Percentiles rank a stretch among this genome's conserved stretches.
Evolutionary conservation across 176 grass and related monocot genomes (phyloP).

Genomic region (Metroxylon sagu): DNA sequence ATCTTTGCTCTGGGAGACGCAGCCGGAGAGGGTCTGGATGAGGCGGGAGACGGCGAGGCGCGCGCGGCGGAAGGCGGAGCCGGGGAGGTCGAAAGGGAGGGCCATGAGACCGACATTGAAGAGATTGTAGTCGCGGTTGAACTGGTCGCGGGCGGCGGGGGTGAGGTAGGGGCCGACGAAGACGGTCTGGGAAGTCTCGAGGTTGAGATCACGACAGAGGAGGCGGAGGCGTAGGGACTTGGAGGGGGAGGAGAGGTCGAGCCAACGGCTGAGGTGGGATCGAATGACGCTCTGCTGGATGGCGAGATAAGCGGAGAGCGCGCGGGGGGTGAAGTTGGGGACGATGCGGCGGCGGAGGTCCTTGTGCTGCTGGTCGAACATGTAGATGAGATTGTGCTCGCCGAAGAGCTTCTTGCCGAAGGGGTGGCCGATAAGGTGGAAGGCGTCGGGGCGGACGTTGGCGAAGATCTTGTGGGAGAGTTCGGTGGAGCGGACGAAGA

Average conservation of each 20-base stretch:
- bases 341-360: constrained; percentile 73
- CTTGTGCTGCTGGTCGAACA: constrained; percentile 79
- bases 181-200: constrained; percentile 85
- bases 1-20: constrained; percentile 46
- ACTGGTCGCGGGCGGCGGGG: constrained; percentile 29
- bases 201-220: constrained; percentile 80
- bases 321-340: constrained; percentile 66
- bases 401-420: constrained; percentile 89
- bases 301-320: constrained; percentile 55
- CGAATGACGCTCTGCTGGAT: constrained; percentile 71
- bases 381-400: constrained; percentile 87
- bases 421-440: constrained; percentile 70
- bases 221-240: constrained; percentile 36
- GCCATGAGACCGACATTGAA: constrained; percentile 85
- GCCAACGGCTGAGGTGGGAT: constrained; percentile 40
- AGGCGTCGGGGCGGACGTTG: constrained; percentile 78
- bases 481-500: constrained; percentile 70
- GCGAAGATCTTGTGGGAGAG: constrained; percentile 66
- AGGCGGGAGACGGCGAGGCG: constrained; percentile 55
- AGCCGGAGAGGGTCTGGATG: constrained; percentile 36
- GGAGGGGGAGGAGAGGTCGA: constrained; percentile 4
- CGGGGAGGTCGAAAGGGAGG: constrained; percentile 66
- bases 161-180: constrained; percentile 69
- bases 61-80: constrained; percentile 71
- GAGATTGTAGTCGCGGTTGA: constrained; percentile 58